A percentile compares a stretch with the other conserved stretches of the same genome.
These are phyloP conservation scores for Sindora glabra DNA, from an alignment of 306 rosid species.

Conservation along the genomic window DNA sequence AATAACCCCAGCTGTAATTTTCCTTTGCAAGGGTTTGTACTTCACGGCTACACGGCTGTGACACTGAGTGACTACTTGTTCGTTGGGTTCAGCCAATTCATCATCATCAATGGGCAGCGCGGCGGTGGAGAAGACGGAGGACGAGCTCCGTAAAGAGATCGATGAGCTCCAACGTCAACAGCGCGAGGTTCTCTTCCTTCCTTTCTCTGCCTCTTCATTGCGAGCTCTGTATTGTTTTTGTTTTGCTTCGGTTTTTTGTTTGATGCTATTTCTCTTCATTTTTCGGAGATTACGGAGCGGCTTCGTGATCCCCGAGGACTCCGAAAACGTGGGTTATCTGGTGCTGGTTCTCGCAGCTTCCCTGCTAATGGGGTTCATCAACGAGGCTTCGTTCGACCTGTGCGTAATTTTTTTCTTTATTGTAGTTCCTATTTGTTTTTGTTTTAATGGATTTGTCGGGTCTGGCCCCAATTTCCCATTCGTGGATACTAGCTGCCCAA, in stretches of 20 bases:
- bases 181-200: constrained; percentile 56
- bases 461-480: too few relatives aligned
- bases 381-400: constrained; percentile 61
- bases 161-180: constrained; percentile 93
- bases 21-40: too few relatives aligned
- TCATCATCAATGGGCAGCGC: constrained; percentile 61
- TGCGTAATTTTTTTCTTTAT: neutral
- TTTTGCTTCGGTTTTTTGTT: neutral
- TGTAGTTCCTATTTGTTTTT: too few relatives aligned
- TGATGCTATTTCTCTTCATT: neutral
- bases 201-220: too few relatives aligned
- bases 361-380: constrained; percentile 61
- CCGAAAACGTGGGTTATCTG: constrained; percentile 52
- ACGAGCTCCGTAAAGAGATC: constrained; percentile 84
- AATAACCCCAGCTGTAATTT: too few relatives aligned
- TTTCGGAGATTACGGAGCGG: constrained; percentile 66
- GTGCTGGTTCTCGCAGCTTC: constrained; percentile 51
- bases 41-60: too few relatives aligned
- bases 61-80: too few relatives aligned
- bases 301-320: constrained; percentile 98
- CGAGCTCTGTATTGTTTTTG: neutral
- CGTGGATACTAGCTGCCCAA: too few relatives aligned
- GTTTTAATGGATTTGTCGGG: too few relatives aligned
- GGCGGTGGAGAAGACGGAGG: constrained; percentile 66
- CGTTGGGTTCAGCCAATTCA: too few relatives aligned